These are phyloP conservation scores for Trametes versicolor DNA, from an alignment of 1,284 basidiomycete genomes.

Conservation along the genomic window DNA sequence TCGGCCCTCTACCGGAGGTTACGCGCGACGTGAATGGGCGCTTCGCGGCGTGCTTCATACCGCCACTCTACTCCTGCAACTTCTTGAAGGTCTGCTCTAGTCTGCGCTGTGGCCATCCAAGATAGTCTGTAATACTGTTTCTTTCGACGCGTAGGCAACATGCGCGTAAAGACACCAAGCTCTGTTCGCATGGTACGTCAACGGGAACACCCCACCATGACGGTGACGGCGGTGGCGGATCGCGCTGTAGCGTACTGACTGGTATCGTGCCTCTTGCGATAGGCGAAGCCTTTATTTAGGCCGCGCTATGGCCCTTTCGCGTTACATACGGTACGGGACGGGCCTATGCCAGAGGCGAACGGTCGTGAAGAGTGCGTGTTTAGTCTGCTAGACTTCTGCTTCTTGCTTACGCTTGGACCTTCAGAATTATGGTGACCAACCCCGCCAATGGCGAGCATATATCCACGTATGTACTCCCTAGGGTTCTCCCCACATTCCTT, in stretches of 20 bases:
- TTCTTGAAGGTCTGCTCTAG: neutral
- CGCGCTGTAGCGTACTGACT: neutral
- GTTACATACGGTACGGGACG: conserved; percentile 33
- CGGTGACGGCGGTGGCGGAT: neutral
- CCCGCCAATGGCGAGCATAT: conserved; percentile 72
- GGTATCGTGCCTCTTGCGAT: neutral
- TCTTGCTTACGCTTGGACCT: neutral
- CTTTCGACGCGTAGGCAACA: neutral
- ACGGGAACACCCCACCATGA: neutral
- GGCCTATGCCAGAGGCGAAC: conserved; percentile 28
- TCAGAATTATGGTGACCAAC: conserved; percentile 66
- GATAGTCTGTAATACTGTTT: neutral
- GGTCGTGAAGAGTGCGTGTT: conserved; percentile 39
- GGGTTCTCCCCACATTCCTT: neutral
- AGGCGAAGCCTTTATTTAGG: conserved; percentile 29
- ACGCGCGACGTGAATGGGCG: neutral
- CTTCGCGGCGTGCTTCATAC: neutral
- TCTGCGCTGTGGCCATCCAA: neutral
- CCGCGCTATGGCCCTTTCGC: conserved; percentile 43
- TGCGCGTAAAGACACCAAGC: conserved; percentile 13
- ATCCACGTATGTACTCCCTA: conserved; percentile 58
- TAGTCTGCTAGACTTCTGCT: neutral
- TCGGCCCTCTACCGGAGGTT: neutral
- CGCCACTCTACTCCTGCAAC: neutral
- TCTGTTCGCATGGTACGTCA: conserved; percentile 18